These are phyloP conservation scores for Pisolithus tinctorius DNA, from an alignment of 768 basidiomycete genomes.

Conservation along the genomic window DNA sequence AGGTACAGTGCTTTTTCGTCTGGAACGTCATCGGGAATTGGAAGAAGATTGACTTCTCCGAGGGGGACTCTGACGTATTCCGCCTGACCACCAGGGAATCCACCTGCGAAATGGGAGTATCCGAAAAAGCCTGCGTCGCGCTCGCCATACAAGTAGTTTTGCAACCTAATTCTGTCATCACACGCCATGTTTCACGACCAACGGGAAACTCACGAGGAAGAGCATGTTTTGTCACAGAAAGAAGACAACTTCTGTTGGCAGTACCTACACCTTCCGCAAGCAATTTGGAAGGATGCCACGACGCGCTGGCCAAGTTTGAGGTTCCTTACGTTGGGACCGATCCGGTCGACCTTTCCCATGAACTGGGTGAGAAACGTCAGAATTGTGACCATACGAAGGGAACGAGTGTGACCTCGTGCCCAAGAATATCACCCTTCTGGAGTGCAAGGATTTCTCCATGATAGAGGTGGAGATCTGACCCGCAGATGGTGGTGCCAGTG, in stretches of 20 bases:
- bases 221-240: slow-evolving; percentile 70
- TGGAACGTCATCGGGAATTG: slow-evolving; percentile 56
- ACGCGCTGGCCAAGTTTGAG: slow-evolving; percentile 62
- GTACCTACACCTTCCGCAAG: slow-evolving; percentile 65
- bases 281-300: slow-evolving; percentile 74
- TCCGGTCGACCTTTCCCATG: slow-evolving; percentile 62
- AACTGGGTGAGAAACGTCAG: slow-evolving; percentile 28
- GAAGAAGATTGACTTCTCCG: slow-evolving; percentile 65
- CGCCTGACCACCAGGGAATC: slow-evolving; percentile 69
- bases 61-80: slow-evolving; percentile 70
- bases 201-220: slow-evolving; percentile 39
- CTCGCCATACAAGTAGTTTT: slow-evolving; percentile 57
- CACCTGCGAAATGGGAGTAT: slow-evolving; percentile 66
- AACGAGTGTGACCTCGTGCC: slow-evolving; percentile 48
- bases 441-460: slow-evolving; percentile 65
- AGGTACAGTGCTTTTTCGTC: slow-evolving; percentile 58
- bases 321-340: slow-evolving; percentile 59
- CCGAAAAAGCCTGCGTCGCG: slow-evolving; percentile 68
- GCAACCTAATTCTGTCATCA: slow-evolving; percentile 28
- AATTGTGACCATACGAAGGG: not conserved
- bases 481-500: slow-evolving; percentile 71
- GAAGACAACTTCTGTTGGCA: slow-evolving; percentile 70
- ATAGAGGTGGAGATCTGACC: slow-evolving; percentile 59
- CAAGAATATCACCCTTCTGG: slow-evolving; percentile 69
- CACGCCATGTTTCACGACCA: slow-evolving; percentile 1